Evolutionary conservation across 2,329 filamentous ascomycete species (phyloP).

Genomic region (Camillea tinctor): DNA sequence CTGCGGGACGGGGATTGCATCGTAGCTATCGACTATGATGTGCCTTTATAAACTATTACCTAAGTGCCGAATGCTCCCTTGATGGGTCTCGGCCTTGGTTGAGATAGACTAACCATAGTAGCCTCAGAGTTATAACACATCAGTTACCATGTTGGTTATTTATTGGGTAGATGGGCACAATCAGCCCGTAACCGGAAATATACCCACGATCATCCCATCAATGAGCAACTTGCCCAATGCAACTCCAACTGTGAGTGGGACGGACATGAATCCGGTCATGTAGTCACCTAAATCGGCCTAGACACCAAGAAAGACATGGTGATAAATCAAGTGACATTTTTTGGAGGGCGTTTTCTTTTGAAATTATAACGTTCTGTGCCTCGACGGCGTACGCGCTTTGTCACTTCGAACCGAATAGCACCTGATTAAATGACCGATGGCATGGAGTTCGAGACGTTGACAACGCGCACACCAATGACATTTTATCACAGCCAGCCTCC

Average conservation of each 20-base stretch:
- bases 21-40: too few species aligned
- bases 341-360: neutral
- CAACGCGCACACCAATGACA: neutral
- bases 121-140: too few species aligned
- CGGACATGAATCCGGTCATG: neutral
- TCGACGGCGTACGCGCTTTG: neutral
- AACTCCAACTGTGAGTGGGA: neutral
- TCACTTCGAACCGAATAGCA: neutral
- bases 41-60: too few species aligned
- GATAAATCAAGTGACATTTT: neutral
- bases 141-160: too few species aligned
- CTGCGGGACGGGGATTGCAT: too few species aligned
- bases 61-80: too few species aligned
- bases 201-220: neutral
- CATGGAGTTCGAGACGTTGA: neutral
- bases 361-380: neutral
- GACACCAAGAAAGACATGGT: neutral
- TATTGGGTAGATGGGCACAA: too few species aligned
- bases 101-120: too few species aligned
- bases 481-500: neutral
- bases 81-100: too few species aligned
- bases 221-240: neutral
- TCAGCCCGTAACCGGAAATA: too few species aligned
- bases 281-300: neutral
- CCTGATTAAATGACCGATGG: neutral